Evolutionary conservation across 352 stramenopile genomes (phyloP).

Genomic region (Pythium scleroteichum): DNA sequence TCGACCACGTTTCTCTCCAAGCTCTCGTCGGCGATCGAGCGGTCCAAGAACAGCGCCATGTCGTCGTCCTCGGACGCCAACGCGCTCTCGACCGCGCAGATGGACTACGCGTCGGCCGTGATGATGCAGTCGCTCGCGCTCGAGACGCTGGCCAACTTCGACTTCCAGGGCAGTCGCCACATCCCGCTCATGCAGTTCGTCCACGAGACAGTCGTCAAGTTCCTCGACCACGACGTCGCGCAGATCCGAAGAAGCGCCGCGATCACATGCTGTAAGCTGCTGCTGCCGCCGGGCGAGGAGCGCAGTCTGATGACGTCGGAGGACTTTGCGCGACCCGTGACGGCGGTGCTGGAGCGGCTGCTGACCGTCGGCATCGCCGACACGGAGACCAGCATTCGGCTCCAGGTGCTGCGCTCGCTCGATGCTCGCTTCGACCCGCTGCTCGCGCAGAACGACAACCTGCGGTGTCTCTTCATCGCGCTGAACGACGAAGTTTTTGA

Average conservation of each 20-base stretch:
- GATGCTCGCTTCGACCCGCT: slow-evolving; percentile 83
- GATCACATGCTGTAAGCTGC: slow-evolving; percentile 87
- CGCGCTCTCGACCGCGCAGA: slow-evolving; percentile 22
- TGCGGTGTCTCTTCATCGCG: slow-evolving; percentile 85
- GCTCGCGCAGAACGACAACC: slow-evolving; percentile 79
- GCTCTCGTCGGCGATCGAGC: slow-evolving; percentile 59
- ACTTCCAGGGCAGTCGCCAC: slow-evolving; percentile 83
- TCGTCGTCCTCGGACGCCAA: slow-evolving; percentile 41
- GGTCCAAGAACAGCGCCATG: slow-evolving; percentile 38
- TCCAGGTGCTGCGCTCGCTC: slow-evolving; percentile 76
- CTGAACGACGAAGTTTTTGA: slow-evolving; percentile 88
- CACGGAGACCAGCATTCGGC: slow-evolving; percentile 82
- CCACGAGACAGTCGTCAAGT: slow-evolving; percentile 86
- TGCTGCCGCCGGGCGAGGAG: slow-evolving; percentile 72
- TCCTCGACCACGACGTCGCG: slow-evolving; percentile 83
- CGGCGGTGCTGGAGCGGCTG: slow-evolving; percentile 73
- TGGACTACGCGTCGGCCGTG: slow-evolving; percentile 57
- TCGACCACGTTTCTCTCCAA: slow-evolving; percentile 74
- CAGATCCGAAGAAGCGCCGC: slow-evolving; percentile 84
- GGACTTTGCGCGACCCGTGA: slow-evolving; percentile 74
- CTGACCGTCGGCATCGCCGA: slow-evolving; percentile 86
- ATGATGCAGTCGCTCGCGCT: slow-evolving; percentile 82
- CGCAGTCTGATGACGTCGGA: slow-evolving; percentile 60
- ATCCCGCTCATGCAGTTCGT: slow-evolving; percentile 90
- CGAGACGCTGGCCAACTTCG: slow-evolving; percentile 84